Percentiles rank a stretch among this genome's conserved stretches.
Conservation (phyloP, 192 early-diverging fungal genomes). For the Umbelopsis sp. region DNA sequence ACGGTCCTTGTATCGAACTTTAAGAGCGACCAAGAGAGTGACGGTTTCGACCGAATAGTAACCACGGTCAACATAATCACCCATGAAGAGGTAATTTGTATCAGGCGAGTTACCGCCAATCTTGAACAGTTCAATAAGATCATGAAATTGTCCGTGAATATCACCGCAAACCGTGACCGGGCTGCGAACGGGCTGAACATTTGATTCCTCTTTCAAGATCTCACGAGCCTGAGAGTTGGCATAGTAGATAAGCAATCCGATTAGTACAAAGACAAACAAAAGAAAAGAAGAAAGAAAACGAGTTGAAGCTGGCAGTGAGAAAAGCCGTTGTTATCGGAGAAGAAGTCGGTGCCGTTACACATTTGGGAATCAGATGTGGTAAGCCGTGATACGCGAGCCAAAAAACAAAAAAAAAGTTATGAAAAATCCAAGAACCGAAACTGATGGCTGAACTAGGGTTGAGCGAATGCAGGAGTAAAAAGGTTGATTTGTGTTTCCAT, state of each 20-base stretch:
- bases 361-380: constrained; percentile 20
- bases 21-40: constrained; percentile 91
- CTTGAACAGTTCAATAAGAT: constrained; percentile 94
- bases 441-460: not conserved
- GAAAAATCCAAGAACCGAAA: not conserved
- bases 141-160: constrained; percentile 99
- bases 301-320: not conserved
- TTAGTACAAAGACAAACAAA: not conserved
- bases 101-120: constrained; percentile 96
- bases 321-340: constrained; percentile 24
- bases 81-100: constrained; percentile 99
- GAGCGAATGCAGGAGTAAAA: not conserved
- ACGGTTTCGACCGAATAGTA: constrained; percentile 99
- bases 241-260: not conserved
- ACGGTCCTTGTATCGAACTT: constrained; percentile 88
- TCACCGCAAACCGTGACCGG: constrained; percentile 99
- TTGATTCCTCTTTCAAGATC: constrained; percentile 93
- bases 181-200: constrained; percentile 96
- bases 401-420: constrained; percentile 3
- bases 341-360: constrained; percentile 26
- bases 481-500: too few species aligned
- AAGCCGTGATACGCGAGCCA: constrained; percentile 8
- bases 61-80: constrained; percentile 99
- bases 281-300: not conserved
- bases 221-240: constrained; percentile 79